Conservation (phyloP, 768 basidiomycete genomes). For the Rhizopogon vulgaris region DNA sequence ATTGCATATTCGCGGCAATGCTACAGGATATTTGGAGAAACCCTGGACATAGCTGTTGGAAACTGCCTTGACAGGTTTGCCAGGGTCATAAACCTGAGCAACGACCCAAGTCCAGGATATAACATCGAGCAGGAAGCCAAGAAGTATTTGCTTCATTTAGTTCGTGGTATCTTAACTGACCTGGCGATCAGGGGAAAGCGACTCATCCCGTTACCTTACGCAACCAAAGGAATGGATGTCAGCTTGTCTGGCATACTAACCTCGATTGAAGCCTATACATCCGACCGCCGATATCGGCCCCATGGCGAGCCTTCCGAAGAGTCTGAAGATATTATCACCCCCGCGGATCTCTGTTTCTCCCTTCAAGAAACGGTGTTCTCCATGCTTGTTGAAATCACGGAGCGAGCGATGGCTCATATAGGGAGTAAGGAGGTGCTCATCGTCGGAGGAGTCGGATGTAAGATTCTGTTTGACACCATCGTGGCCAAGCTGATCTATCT, state of each 20-base stretch:
- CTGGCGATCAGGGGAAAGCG: conserved; percentile 63
- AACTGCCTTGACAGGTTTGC: conserved; percentile 98
- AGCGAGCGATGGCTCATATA: conserved; percentile 98
- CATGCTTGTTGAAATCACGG: conserved; percentile 99
- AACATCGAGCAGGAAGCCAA: conserved; percentile 97
- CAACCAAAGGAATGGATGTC: conserved; percentile 98
- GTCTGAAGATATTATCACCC: conserved; percentile 71
- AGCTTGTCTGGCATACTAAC: conserved; percentile 93
- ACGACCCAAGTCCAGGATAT: conserved; percentile 94
- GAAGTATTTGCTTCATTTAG: conserved; percentile 41
- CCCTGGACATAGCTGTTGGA: conserved; percentile 97
- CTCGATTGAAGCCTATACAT: conserved; percentile 80
- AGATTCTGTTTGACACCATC: conserved; percentile 27
- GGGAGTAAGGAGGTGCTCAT: conserved; percentile 94
- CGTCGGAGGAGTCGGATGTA: conserved; percentile 99
- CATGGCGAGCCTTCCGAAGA: conserved; percentile 29
- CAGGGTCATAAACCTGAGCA: conserved; percentile 86
- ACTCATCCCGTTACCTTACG: conserved; percentile 80
- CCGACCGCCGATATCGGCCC: conserved; percentile 77
- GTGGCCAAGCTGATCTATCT: not conserved
- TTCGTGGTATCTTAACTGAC: not conserved
- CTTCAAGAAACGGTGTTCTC: conserved; percentile 96
- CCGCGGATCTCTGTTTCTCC: conserved; percentile 95
- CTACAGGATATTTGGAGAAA: conserved; percentile 98
- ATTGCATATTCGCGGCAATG: conserved; percentile 97